A percentile compares a stretch with the other conserved stretches of the same genome.
Evolutionary conservation across 192 early-diverging fungal species (phyloP).

Genomic region (Coemansia asiatica): DNA sequence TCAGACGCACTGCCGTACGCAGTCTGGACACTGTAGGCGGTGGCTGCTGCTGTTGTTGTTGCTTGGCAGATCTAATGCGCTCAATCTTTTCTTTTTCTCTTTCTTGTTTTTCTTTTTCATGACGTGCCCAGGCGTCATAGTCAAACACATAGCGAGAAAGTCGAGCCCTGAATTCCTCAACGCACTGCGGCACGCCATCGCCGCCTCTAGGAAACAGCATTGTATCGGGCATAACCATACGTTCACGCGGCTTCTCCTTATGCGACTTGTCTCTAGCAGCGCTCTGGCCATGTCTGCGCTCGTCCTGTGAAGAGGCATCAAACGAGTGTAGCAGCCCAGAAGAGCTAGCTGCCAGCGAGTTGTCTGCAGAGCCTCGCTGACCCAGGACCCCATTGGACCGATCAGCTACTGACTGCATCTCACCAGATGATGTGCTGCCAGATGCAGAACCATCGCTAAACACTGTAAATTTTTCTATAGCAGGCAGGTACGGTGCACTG

Average conservation of each 20-base stretch:
- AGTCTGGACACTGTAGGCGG: neutral
- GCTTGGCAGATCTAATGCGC: neutral
- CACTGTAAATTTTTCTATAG: slow-evolving; percentile 35
- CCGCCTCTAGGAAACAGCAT: slow-evolving; percentile 33
- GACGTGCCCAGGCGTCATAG: slow-evolving; percentile 17
- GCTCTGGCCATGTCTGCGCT: neutral
- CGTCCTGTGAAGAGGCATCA: neutral
- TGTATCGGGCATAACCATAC: slow-evolving; percentile 35
- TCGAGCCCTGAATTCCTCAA: slow-evolving; percentile 34
- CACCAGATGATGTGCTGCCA: neutral
- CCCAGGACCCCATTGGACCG: neutral
- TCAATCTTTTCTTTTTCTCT: neutral
- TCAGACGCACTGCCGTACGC: neutral
- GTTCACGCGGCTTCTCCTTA: slow-evolving; percentile 17
- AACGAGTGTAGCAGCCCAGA: slow-evolving; percentile 13
- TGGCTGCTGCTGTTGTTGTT: neutral
- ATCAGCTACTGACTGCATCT: neutral
- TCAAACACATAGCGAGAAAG: slow-evolving; percentile 34
- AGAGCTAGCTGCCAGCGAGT: neutral
- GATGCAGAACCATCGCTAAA: slow-evolving; percentile 30
- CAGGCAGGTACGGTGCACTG: neutral
- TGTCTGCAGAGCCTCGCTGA: neutral
- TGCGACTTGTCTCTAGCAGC: no score
- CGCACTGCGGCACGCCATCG: slow-evolving; percentile 34
- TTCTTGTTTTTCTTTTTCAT: no score